Evolutionary conservation across 768 basidiomycete species (phyloP), one percentile per base, ranked within the genome.

Genomic region (Trametes coccinea): DNA sequence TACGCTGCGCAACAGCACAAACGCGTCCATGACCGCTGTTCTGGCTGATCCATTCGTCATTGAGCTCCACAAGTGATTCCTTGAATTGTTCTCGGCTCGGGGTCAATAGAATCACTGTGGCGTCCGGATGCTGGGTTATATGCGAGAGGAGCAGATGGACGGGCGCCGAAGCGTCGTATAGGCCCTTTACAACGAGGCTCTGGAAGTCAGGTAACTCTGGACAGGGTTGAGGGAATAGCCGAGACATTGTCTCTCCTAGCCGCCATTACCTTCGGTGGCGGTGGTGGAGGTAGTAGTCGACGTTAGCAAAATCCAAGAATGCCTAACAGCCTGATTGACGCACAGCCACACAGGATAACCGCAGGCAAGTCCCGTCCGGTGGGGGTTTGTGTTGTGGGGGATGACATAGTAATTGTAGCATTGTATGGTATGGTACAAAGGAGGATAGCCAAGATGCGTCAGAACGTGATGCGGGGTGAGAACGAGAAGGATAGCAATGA

Each of bases 121-220:
- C 69, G 10, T 74, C 68, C 22, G 78, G 71, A 8, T 68, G 68
- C 56, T 74, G 70, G 10, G 72, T 63, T 5, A 77, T 62, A 62
- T 78, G 75, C 0, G 89, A 88, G 31, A 89, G 71, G 41, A 82
- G 79, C 39, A 92, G 76, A 63, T 89, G 85, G 50, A 93, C 75
- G 3, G 89, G 89, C 5, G 89, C 86, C 3, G 91, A 87, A 17
- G 87, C 73, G 53, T 84, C 85, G 69, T 85, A 88, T 0, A 76
- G 60, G 0, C 91, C 91, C 29, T 82, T 78, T 34, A 92, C 73
- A 11, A 92, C 75, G n/a, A 92, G 70, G 4, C 83, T 79, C 16
- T 71, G 74, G 73, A 84, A 89, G 1, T 65, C 66, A 4, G 89
- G 88, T n/a, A 89, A 72, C 7, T 68, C 48, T 16, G 82, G 80